Percentiles rank a stretch among this genome's conserved stretches.
These are phyloP conservation scores for Aurinia saxatilis DNA, from an alignment of 345 rosid species.

Conservation along the genomic window DNA sequence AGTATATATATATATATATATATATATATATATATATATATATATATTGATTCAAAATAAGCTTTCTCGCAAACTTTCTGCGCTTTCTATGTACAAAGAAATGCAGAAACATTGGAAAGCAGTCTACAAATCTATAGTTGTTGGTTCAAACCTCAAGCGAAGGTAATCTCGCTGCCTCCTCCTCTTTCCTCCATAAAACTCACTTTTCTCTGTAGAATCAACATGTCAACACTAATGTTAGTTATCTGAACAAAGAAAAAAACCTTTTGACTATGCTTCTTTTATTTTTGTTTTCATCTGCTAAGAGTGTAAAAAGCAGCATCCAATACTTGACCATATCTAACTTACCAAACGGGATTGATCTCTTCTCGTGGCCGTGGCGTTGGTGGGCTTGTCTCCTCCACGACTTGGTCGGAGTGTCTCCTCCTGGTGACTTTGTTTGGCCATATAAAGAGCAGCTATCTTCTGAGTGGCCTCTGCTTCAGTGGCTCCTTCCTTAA, in stretches of 20 bases:
- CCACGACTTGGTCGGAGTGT: background rate
- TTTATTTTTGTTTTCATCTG: background rate
- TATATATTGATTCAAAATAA: too few relatives aligned
- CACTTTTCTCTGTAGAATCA: slow-evolving; percentile 67
- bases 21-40: too few relatives aligned
- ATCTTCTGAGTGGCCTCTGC: slow-evolving; percentile 64
- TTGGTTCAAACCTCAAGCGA: slow-evolving; percentile 29
- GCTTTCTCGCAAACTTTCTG: too few relatives aligned
- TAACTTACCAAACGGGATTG: slow-evolving; percentile 51
- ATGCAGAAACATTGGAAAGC: too few relatives aligned
- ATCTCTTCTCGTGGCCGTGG: slow-evolving; percentile 18
- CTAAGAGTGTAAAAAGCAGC: slow-evolving; percentile 5
- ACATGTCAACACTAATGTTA: background rate
- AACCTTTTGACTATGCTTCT: too few relatives aligned
- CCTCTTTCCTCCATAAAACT: slow-evolving; percentile 59
- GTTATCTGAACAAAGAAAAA: too few relatives aligned
- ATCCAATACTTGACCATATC: slow-evolving; percentile 17
- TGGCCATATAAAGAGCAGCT: slow-evolving; percentile 20
- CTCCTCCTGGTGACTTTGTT: too few relatives aligned
- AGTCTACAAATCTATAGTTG: background rate
- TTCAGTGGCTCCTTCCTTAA: slow-evolving; percentile 53
- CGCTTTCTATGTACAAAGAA: too few relatives aligned
- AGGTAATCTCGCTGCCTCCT: slow-evolving; percentile 50
- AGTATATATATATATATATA: too few relatives aligned
- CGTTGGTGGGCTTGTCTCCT: background rate